These are phyloP conservation scores for Hymenotorrendiella dingleyae DNA, from an alignment of 2,329 filamentous ascomycete species.

Conservation along the genomic window DNA sequence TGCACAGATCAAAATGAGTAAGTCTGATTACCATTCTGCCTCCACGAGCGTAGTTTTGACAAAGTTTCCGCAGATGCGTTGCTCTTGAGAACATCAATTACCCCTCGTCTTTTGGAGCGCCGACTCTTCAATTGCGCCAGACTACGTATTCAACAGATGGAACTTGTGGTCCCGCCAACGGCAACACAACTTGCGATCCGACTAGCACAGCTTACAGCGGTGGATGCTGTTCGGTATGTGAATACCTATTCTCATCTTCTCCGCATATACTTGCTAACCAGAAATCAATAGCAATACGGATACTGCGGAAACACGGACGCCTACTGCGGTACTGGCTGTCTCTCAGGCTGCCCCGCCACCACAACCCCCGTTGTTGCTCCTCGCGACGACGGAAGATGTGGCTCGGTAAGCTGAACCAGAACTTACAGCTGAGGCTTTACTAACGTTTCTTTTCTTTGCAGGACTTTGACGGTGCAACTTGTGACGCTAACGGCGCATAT, in stretches of 20 bases:
- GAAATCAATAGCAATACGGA: slow-evolving; percentile 10
- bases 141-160: slow-evolving; percentile 46
- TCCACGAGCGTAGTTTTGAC: slow-evolving; percentile 4
- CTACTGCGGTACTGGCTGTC: slow-evolving; percentile 52
- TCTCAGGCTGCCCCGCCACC: slow-evolving; percentile 36
- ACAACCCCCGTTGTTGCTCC: background rate
- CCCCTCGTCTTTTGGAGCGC: slow-evolving; percentile 10
- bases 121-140: slow-evolving; percentile 18
- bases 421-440: slow-evolving; percentile 27
- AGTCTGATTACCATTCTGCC: slow-evolving; percentile 4
- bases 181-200: slow-evolving; percentile 43
- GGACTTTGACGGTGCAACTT: slow-evolving; percentile 11
- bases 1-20: slow-evolving; percentile 24
- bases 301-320: slow-evolving; percentile 34
- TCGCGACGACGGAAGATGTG: slow-evolving; percentile 27
- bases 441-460: slow-evolving; percentile 14
- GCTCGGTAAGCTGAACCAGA: slow-evolving; percentile 11
- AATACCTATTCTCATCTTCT: slow-evolving; percentile 15
- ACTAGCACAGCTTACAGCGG: slow-evolving; percentile 42
- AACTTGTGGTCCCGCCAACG: slow-evolving; percentile 44
- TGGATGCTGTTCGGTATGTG: slow-evolving; percentile 45
- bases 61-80: slow-evolving; percentile 18
- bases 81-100: slow-evolving; percentile 11
- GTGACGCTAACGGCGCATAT: slow-evolving; percentile 9
- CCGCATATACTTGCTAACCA: slow-evolving; percentile 11